Percentiles rank a stretch among this genome's conserved stretches.
These are phyloP conservation scores for Anthoceros angustus DNA, from an alignment of 225 moss, liverwort and hornwort genomes.

Conservation along the genomic window DNA sequence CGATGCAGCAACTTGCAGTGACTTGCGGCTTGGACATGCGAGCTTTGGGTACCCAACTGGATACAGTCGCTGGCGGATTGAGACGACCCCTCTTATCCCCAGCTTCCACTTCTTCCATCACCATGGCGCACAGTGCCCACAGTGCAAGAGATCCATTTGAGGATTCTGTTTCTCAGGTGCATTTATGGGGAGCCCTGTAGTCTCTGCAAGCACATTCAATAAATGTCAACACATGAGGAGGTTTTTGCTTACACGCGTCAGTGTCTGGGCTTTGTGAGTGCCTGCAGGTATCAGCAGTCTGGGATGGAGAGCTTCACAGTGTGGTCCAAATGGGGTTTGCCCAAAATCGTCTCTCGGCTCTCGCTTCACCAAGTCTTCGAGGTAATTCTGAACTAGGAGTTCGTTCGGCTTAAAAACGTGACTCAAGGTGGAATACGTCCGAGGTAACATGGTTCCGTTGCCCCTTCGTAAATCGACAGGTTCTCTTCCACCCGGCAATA, in stretches of 20 bases:
- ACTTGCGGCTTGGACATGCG: background rate
- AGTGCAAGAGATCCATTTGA: background rate
- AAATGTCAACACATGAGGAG: background rate
- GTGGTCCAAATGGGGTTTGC: slow-evolving; percentile 12
- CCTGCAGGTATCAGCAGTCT: slow-evolving; percentile 6
- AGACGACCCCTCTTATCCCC: background rate
- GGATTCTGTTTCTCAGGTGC: background rate
- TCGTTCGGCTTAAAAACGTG: background rate
- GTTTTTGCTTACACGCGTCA: background rate
- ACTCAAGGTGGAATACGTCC: background rate
- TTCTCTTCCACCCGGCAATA: slow-evolving; percentile 10
- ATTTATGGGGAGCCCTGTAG: too few species aligned
- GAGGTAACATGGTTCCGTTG: background rate
- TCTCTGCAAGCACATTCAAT: background rate
- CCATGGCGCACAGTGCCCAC: background rate
- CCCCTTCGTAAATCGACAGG: background rate
- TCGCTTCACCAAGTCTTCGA: slow-evolving; percentile 8
- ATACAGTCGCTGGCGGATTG: background rate
- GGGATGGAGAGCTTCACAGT: slow-evolving; percentile 17
- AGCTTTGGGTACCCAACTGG: background rate
- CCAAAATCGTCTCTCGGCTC: slow-evolving; percentile 4
- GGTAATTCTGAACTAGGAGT: background rate
- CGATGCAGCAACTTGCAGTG: slow-evolving; percentile 1
- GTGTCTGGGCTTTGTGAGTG: background rate
- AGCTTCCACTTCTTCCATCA: background rate